Base-by-base conservation (phyloP, 1,284 basidiomycete species). In the Phenoliferia sp. region DNA sequence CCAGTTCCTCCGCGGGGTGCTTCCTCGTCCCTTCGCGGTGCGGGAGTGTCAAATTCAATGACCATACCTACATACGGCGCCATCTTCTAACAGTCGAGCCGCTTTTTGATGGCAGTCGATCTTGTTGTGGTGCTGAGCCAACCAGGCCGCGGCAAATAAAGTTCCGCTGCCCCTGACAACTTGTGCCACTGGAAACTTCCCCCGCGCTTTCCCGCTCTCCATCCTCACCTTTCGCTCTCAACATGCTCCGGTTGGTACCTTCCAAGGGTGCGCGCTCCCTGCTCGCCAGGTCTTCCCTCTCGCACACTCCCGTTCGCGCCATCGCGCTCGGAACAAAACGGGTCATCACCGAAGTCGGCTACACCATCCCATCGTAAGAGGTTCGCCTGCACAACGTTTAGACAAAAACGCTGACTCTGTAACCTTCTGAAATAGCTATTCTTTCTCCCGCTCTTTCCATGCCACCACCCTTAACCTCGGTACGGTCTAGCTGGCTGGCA, bases 1-100 rank as follows among this genome's bases (percentile, higher is more conserved):
- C 73, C 73, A 39, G 63, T 54, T 16, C 75, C 75, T 28, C 75
- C 73, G 39, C 73, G 62, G 9, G 74, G 73, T 2, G 71, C 69
- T 29, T 65, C 62, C 32, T 66, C 72, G n/a, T 62, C 39, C 12
- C 63, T 60, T 2, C 39, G 52, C 22, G 48, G 32, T 7, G 48
- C 56, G 4, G 64, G 32, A 2, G 52, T 58, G 9, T 28, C 36
- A n/a, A 71, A 67, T 34, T 44, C 35, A 58, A 73, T 63, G 3
- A 67, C 63, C 39, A 63, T 44, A 22, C 71, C 71, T 31, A 73
- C 62, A 2, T 61, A 44, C 10, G 71, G 67, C 28, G 48, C 59
- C 59, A 61, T 61, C 22, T 31, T 28, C 7, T 31, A 29, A 16
- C 3, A 31, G 28, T 31, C 15, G 28, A 7, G 12, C 5, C 1